phyloP scores from a whole-genome alignment of 208 protist species.

The Angomonas deanei region DNA sequence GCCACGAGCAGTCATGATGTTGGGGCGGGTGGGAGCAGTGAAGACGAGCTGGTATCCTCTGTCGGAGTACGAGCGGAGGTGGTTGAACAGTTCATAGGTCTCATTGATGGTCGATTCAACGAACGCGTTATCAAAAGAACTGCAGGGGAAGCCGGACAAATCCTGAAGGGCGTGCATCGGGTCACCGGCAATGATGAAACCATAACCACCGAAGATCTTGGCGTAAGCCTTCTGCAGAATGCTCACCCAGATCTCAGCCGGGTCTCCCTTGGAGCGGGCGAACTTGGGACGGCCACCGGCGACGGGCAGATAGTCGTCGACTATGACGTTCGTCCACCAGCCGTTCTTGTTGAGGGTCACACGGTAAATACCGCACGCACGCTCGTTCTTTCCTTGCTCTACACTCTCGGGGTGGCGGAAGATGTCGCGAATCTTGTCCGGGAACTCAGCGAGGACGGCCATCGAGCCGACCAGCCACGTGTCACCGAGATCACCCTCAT shows the following conservation, averaged over 20 bases:
- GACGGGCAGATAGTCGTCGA: constrained; percentile 63
- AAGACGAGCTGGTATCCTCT: not conserved
- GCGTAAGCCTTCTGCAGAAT: constrained; percentile 80
- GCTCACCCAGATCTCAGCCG: constrained; percentile 65
- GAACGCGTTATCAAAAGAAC: constrained; percentile 18
- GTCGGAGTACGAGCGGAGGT: not conserved
- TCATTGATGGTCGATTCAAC: constrained; percentile 62
- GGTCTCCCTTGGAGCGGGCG: constrained; percentile 33
- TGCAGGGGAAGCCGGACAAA: constrained; percentile 40
- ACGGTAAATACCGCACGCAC: constrained; percentile 38
- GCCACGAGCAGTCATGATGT: not conserved
- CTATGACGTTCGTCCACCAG: constrained; percentile 70
- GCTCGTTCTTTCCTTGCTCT: constrained; percentile 23
- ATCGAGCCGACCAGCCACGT: constrained; percentile 61
- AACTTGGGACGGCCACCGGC: constrained; percentile 24
- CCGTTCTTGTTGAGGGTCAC: constrained; percentile 60
- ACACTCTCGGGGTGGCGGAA: constrained; percentile 23
- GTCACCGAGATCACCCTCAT: constrained; percentile 52
- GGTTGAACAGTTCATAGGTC: not conserved
- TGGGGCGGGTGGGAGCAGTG: not conserved
- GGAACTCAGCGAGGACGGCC: constrained; percentile 33
- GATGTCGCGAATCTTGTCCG: constrained; percentile 28
- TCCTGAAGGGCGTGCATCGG: constrained; percentile 50
- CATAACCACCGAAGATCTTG: constrained; percentile 64
- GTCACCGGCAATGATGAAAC: constrained; percentile 52